Evolutionary conservation across 495 filamentous ascomycete genomes (phyloP).

Genomic region (Bathelium albidoporum): DNA sequence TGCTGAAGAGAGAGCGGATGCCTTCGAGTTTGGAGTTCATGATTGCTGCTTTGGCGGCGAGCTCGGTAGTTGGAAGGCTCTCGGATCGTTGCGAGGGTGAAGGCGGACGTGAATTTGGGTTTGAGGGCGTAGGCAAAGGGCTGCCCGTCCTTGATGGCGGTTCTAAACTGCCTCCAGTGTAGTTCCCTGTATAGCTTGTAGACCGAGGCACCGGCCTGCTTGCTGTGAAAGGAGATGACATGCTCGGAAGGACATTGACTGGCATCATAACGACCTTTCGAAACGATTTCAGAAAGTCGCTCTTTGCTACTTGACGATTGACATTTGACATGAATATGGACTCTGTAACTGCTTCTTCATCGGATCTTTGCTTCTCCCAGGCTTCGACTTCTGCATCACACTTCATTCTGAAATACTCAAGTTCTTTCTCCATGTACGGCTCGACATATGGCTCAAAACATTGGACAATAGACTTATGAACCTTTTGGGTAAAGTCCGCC

Average conservation of each 20-base stretch:
- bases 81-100: background rate
- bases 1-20: constrained; percentile 87
- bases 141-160: constrained; percentile 19
- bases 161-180: constrained; percentile 17
- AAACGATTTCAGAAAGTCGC: constrained; percentile 91
- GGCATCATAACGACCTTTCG: constrained; percentile 99
- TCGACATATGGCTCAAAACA: constrained; percentile 90
- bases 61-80: constrained; percentile 63
- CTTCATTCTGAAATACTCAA: constrained; percentile 67
- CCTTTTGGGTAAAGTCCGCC: constrained; percentile 44
- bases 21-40: constrained; percentile 92
- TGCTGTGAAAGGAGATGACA: constrained; percentile 37
- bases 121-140: constrained; percentile 8
- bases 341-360: constrained; percentile 82
- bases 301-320: constrained; percentile 88
- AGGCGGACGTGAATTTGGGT: background rate
- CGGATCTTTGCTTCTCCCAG: constrained; percentile 87
- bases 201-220: constrained; percentile 32
- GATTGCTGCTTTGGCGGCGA: constrained; percentile 90
- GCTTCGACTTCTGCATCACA: constrained; percentile 66
- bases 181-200: constrained; percentile 19
- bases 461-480: constrained; percentile 50
- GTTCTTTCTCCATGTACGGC: constrained; percentile 84
- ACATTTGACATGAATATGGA: constrained; percentile 92
- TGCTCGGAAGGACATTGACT: constrained; percentile 56